Evolutionary conservation across 768 basidiomycete species (phyloP), one percentile per base, ranked within the genome.

Genomic region (Sistotremastrum niveocremeum): DNA sequence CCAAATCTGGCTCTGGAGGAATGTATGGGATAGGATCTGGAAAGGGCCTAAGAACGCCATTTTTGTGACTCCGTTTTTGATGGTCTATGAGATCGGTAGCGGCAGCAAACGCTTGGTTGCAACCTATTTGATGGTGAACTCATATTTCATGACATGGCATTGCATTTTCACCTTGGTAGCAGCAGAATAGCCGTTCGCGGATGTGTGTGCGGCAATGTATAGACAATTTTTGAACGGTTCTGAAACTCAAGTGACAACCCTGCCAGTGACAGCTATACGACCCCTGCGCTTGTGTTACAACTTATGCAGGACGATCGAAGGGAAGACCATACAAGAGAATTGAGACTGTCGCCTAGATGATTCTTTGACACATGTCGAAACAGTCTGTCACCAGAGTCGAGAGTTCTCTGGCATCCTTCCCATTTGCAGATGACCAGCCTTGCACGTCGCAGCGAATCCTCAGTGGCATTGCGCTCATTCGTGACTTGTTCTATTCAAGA

Each of bases 151-250:
- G 31, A 34, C 3, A n/a, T 7, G 10, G 33, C 34, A 7, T 37
- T 10, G 20, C 10, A 28, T n/a, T 36, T 53, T 56, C 49, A 82
- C 83, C 77, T 64, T 68, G 47, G 54, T 69, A 74, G 4, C 72
- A 65, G 53, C 78, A 79, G 12, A 45, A 52, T 34, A 77, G 55
- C 20, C 66, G 60, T 35, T 56, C 48, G 12, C 60, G 52, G 20
- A 69, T 69, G 62, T 86, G 84, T 35, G 53, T 68, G 51, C 68
- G 65, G 5, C 81, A 55, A 58, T 86, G 83, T 45, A 59, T 50
- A 37, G 60, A 59, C 47, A 74, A 58, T 41, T 63, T 53, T 38
- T 62, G 59, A 38, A 57, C 56, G 41, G 55, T 54, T n/a, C 45
- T 44, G 57, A 72, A 71, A 46, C 56, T 62, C 32, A 63, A 63